Evolutionary conservation across 2,329 filamentous ascomycete species (phyloP).

Genomic region (Colletotrichum australisinense): DNA sequence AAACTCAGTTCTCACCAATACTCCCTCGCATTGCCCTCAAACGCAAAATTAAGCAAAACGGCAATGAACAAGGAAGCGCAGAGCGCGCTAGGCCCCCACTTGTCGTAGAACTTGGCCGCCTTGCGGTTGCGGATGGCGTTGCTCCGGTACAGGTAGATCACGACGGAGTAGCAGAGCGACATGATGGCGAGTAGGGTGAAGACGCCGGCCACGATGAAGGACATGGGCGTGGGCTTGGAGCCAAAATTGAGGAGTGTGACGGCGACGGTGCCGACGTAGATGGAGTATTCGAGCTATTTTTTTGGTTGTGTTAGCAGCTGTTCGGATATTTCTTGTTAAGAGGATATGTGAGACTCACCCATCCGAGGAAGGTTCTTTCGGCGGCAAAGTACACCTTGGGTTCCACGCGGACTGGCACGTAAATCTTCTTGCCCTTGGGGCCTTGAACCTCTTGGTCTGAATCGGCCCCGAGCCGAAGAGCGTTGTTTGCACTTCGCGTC

Average conservation of each 20-base stretch:
- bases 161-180: conserved; percentile 84
- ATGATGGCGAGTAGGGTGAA: conserved; percentile 87
- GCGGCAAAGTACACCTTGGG: conserved; percentile 98
- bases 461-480: conserved; percentile 68
- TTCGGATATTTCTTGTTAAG: background rate
- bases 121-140: conserved; percentile 84
- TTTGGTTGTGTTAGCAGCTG: conserved; percentile 37
- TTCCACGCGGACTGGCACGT: conserved; percentile 94
- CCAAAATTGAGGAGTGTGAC: conserved; percentile 88
- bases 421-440: conserved; percentile 89
- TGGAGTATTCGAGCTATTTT: conserved; percentile 87
- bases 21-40: conserved; percentile 73
- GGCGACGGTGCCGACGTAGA: conserved; percentile 90
- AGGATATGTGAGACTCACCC: conserved; percentile 66
- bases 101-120: conserved; percentile 93
- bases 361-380: conserved; percentile 94
- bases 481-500: conserved; percentile 63
- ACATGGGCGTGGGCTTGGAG: conserved; percentile 63
- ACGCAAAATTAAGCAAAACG: conserved; percentile 82
- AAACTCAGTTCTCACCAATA: conserved; percentile 55
- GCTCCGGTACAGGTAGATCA: conserved; percentile 89
- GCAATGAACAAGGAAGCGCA: conserved; percentile 80
- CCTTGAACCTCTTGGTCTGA: conserved; percentile 72
- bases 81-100: conserved; percentile 83
- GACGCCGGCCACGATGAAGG: conserved; percentile 76